Evolutionary conservation across 768 basidiomycete genomes (phyloP).

Genomic region (Lentinus brumalis): DNA sequence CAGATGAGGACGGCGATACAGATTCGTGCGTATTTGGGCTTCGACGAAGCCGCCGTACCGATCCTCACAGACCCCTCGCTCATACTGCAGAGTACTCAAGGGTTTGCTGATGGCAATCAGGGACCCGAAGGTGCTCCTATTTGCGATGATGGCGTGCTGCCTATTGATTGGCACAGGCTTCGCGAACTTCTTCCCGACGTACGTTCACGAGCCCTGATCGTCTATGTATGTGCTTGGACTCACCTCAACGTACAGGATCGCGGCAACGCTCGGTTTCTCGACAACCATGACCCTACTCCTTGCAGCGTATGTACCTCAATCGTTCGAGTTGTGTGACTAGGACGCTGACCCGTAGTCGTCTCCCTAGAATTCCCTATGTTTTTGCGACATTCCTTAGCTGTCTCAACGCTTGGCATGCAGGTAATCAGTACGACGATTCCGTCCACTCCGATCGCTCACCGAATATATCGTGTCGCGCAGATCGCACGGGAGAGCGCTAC

Average conservation of each 20-base stretch:
- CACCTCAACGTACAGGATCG: conserved; percentile 39
- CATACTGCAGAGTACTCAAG: conserved; percentile 40
- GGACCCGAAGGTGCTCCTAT: conserved; percentile 55
- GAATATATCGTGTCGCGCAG: conserved; percentile 28
- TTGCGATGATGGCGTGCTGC: conserved; percentile 52
- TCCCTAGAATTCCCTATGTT: conserved; percentile 51
- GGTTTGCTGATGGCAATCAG: conserved; percentile 59
- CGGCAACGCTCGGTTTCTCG: conserved; percentile 59
- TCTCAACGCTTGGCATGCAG: conserved; percentile 59
- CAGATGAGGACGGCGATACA: conserved; percentile 55
- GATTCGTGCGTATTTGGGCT: conserved; percentile 51
- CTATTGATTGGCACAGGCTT: conserved; percentile 60
- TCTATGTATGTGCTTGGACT: neutral
- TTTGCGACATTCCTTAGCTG: conserved; percentile 50
- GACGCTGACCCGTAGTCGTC: conserved; percentile 35
- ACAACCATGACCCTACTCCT: conserved; percentile 62
- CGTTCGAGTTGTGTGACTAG: neutral
- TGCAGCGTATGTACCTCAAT: conserved; percentile 49
- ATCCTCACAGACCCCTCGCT: neutral
- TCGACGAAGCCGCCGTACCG: neutral
- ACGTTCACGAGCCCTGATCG: neutral
- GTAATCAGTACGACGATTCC: conserved; percentile 22
- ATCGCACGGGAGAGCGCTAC: conserved; percentile 63
- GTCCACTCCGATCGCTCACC: neutral
- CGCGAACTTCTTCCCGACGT: conserved; percentile 61